Evolutionary conservation across 2,329 filamentous ascomycete species (phyloP), one percentile per base, ranked within the genome.

Genomic region (Cercospora zeina): DNA sequence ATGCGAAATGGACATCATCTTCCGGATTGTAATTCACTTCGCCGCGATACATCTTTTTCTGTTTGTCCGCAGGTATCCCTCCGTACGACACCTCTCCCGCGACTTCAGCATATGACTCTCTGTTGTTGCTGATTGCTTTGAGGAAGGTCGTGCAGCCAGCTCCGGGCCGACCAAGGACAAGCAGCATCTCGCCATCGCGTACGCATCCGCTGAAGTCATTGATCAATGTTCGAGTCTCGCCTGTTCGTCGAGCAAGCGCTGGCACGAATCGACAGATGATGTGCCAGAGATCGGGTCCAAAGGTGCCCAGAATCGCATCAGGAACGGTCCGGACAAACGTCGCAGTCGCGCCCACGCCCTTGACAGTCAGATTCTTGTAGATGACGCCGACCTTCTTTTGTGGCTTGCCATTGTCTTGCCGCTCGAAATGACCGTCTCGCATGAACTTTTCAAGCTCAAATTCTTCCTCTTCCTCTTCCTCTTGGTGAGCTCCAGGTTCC

Each of bases 21-120:
- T 93, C 89, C 14, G 84, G 85, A 68, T 90, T 91, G 74, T 92
- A 93, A 68, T 87, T 88, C 71, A 91, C 88, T 73, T 93, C 89
- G 36, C 89, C 89, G 50, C 88, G 81, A 74, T 89, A 92, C 65
- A 83, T 80, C 70, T 87, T 86, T 69, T 83, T 81, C 70, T 90
- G 87, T 68, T 88, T 85, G 30, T 84, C 79, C 0, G 89, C 87
- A 1, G 87, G 77, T 14, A 92, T 87, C 13, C 88, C 88, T 42
- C 88, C 89, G 68, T 93, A 93, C 2, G 81, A 83, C 4, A 93
- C 84, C 1, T 90, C 83, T 21, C 90, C 90, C 3, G 83, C 80
- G 4, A 93, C 87, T 1, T 78, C 81, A 1, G 86, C 87, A 72
- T 85, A 93, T 0, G 81, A 80, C 31, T 81, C 82, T 21, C 87